Conservation (phyloP, 768 basidiomycete genomes). For the Russula virescens region DNA sequence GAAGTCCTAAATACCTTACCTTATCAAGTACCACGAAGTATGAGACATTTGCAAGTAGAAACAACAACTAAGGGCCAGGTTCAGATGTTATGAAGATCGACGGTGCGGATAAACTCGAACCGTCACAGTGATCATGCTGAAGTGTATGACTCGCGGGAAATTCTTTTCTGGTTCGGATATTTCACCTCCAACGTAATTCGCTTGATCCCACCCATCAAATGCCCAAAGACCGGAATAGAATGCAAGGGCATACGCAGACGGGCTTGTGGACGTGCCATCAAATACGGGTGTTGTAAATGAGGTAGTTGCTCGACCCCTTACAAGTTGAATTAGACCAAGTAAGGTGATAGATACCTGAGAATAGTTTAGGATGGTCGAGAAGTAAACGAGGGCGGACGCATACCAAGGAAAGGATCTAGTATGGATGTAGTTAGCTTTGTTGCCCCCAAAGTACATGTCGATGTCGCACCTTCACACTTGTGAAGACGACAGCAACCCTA, state of each 20-base stretch:
- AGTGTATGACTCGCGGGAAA: conserved; percentile 83
- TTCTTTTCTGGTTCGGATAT: conserved; percentile 78
- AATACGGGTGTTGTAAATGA: conserved; percentile 69
- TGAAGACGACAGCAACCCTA: conserved; percentile 81
- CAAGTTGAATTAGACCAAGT: conserved; percentile 73
- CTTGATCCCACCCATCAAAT: conserved; percentile 95
- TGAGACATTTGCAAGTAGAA: conserved; percentile 76
- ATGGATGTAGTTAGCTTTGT: not conserved
- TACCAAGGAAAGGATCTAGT: conserved; percentile 61
- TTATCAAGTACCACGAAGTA: conserved; percentile 94
- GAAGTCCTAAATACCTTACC: conserved; percentile 33
- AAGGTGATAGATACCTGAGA: conserved; percentile 63
- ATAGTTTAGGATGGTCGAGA: conserved; percentile 10
- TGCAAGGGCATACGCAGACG: conserved; percentile 86
- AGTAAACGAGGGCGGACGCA: conserved; percentile 25
- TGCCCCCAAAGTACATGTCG: no score
- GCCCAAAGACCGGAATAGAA: conserved; percentile 95
- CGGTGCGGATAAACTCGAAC: conserved; percentile 37
- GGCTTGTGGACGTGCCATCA: conserved; percentile 64
- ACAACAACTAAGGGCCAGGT: conserved; percentile 48
- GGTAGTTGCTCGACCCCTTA: conserved; percentile 60
- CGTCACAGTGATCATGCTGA: conserved; percentile 80
- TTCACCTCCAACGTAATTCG: conserved; percentile 87
- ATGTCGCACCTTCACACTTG: conserved; percentile 68
- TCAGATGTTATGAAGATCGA: conserved; percentile 14